Base-by-base conservation (phyloP, 768 basidiomycete genomes). In the Rhodosporidiobolus odoratus region DNA sequence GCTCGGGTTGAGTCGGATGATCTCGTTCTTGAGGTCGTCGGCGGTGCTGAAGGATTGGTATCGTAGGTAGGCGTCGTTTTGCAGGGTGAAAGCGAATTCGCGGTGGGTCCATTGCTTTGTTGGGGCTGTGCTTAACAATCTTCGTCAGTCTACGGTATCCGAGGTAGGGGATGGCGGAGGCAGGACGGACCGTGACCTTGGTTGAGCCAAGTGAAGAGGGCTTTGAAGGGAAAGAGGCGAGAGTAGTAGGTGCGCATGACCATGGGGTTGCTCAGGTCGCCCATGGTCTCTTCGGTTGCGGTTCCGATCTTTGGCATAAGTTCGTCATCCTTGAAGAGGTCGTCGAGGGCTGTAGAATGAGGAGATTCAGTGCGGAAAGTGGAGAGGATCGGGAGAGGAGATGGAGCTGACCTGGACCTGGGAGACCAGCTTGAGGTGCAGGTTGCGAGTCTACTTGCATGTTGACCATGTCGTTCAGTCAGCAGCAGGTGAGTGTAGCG, bases 21-120 rank as follows among this genome's bases (percentile, higher is more conserved):
- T 86, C 79, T 95, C 89, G 74, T 89, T 89, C 81, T 96, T 95
- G 78, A 98, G 86, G 62, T 98, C 96, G 2, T 96, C 92, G 5
- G 84, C 84, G 43, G 84, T 87, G 41, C 81, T 83, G 79, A 96
- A 99, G 4, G 91, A 95, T 79, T 96, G 89, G 82, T 97, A 98
- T 23, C 96, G 90, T 40, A 98, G 82, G 80, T 98, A 98, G 19
- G 91, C 87, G 74, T 97, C 95, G 54, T 89, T 89, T 40, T 85
- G 85, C 30, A 98, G 86, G 4, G 94, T 97, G 80, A 95, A 94
- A 30, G 96, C 88, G 78, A 97, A 95, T 79, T 99, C 96, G 78
- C 96, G 88, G 77, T 97, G 87, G 5, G 90, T 92, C 79, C 91
- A 98, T 58, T 90, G 85, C 69, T 85, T 86, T 19, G 87, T 85